phyloP scores from a whole-genome alignment of 176 grass and related monocot genomes.

The Pharus latifolius region DNA sequence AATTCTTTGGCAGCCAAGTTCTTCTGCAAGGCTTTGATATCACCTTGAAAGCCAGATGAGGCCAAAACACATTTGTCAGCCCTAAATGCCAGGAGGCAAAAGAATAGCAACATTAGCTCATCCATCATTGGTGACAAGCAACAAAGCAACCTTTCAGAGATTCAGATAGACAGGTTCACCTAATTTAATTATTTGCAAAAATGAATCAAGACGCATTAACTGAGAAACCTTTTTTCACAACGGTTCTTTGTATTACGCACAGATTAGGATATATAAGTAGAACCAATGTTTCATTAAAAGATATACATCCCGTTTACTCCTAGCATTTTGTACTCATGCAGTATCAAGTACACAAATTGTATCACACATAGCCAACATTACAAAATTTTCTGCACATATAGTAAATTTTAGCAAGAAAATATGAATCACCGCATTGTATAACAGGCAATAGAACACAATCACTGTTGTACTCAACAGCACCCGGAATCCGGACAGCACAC shows the following conservation, averaged over 20 bases:
- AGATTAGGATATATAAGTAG: not conserved
- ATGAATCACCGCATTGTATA: too few species aligned
- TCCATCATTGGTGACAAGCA: not conserved
- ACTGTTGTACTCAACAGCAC: too few species aligned
- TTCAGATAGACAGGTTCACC: not conserved
- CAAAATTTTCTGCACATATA: not conserved
- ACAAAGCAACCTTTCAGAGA: not conserved
- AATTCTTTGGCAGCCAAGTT: slow-evolving; percentile 66
- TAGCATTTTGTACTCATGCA: not conserved
- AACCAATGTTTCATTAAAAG: not conserved
- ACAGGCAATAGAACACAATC: too few species aligned
- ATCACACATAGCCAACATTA: not conserved
- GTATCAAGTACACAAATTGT: not conserved
- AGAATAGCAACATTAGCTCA: not conserved
- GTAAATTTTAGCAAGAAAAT: not conserved
- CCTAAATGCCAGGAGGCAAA: slow-evolving; percentile 3
- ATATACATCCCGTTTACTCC: not conserved
- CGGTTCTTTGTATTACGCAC: not conserved
- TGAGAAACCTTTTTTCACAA: not conserved
- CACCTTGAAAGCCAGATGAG: slow-evolving; percentile 91
- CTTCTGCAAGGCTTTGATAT: slow-evolving; percentile 79
- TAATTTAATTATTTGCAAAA: too few species aligned
- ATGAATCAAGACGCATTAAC: not conserved
- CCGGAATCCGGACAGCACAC: too few species aligned
- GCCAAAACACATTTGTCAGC: slow-evolving; percentile 66